Base-by-base conservation (phyloP, 495 filamentous ascomycete genomes). In the Trichoderma parareesei region DNA sequence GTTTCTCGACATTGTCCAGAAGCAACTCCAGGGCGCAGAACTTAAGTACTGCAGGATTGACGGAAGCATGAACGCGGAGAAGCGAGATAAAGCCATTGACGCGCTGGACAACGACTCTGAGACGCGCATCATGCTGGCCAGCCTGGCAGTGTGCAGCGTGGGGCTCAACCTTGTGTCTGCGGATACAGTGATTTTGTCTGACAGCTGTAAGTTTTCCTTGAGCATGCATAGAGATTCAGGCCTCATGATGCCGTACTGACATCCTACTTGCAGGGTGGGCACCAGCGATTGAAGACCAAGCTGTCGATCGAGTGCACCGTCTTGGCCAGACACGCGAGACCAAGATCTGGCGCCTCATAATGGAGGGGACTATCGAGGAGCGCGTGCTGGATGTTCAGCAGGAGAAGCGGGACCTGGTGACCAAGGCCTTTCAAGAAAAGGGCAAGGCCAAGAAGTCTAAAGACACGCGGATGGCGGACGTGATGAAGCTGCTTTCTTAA, bases 271-370 rank as follows among this genome's bases (percentile, higher is more conserved):
- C 35, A 77, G 75, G 91, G 93, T 97, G 93, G 91, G 91, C 92
- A 3, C 91, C 92, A 0, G 92, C 91, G 0, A 93, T 96, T 65
- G 93, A 98, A 73, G 92, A 96, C 69, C 93, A 98, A 70, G 93
- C 93, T 37, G 84, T 97, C 3, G 93, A 98, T 71, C 87, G 93
- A 1, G 93, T 97, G 18, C 91, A 97, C 67, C 81, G 93, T 4
- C 82, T 97, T 0, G 93, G 93, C 3, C 93, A 98, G 75, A 93
- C 81, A 64, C 80, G 87, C 40, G 83, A 87, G 66, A 89, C 87
- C 0, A 90, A 85, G 2, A 89, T 97, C 5, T 93, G 89, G 82
- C 79, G 92, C 64, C 75, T 97, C 6, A 84, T 97, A 0, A 88
- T 97, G 81, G 89, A 96, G 64, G 85, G 81, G 18, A 90, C 82